These are phyloP conservation scores for Xylaria hypoxylon DNA, from an alignment of 2,329 filamentous ascomycete genomes.

Conservation along the genomic window DNA sequence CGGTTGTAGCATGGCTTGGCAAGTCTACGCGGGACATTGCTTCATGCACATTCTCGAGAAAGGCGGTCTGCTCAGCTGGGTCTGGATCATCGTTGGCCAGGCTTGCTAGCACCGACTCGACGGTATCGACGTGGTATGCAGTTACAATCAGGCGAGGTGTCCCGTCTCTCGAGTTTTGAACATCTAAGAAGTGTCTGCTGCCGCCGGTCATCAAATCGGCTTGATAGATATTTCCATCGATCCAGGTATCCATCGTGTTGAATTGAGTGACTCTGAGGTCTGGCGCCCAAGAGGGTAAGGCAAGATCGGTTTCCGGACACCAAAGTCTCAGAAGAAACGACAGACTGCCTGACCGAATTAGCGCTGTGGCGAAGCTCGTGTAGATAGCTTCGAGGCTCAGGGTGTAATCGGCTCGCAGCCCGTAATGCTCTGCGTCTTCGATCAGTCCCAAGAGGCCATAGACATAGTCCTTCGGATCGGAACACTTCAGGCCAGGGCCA, in stretches of 20 bases:
- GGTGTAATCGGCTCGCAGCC: neutral
- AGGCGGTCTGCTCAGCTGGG: neutral
- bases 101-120: neutral
- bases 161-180: neutral
- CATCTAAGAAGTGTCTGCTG: neutral
- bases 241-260: slow-evolving; percentile 1
- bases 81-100: neutral
- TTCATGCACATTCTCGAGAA: neutral
- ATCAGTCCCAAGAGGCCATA: neutral
- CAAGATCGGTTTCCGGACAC: neutral
- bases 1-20: neutral
- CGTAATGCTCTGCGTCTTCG: neutral
- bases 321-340: neutral
- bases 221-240: neutral
- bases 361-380: neutral
- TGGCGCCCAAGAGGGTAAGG: neutral
- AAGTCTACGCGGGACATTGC: neutral
- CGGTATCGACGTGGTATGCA: neutral
- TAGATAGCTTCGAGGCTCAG: neutral
- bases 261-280: slow-evolving; percentile 1
- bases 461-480: neutral
- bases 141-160: neutral
- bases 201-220: neutral
- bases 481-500: neutral
- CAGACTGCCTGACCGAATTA: neutral